Conservation (phyloP, 331 rosid species). For the Rhamnella rubrinervis region DNA sequence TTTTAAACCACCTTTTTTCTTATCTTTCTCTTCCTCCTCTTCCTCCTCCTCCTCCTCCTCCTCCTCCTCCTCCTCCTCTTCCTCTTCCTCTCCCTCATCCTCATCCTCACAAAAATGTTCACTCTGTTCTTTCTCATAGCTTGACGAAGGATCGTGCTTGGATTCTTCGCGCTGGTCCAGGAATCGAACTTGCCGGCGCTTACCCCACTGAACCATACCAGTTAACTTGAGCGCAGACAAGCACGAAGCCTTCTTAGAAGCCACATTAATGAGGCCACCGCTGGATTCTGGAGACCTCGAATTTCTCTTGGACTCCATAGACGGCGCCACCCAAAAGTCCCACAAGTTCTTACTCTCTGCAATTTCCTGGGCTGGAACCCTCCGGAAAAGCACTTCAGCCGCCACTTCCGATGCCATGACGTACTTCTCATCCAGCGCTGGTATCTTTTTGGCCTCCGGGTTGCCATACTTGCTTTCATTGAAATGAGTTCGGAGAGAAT, state of each 20-base stretch:
- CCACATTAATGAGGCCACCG: conserved; percentile 24
- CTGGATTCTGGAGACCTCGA: conserved; percentile 16
- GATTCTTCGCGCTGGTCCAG: conserved; percentile 45
- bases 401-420: conserved; percentile 51
- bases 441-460: conserved; percentile 44
- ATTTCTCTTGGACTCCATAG: background rate
- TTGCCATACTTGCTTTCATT: conserved; percentile 30
- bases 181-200: conserved; percentile 60
- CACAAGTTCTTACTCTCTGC: conserved; percentile 43
- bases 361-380: conserved; percentile 47
- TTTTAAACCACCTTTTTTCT: conserved; percentile 29
- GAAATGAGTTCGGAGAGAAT: conserved; percentile 59
- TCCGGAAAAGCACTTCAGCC: conserved; percentile 47
- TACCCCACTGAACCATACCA: conserved; percentile 84
- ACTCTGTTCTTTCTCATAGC: conserved; percentile 17
- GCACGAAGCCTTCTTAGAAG: conserved; percentile 56
- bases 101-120: background rate
- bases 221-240: conserved; percentile 56
- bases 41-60: conserved; percentile 29
- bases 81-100: conserved; percentile 4
- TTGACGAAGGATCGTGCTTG: conserved; percentile 33
- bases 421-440: conserved; percentile 63
- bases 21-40: conserved; percentile 34
- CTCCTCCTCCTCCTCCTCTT: conserved; percentile 16
- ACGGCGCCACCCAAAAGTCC: conserved; percentile 58